Conservation (phyloP, 176 grass and related monocot genomes). For the Triticum urartu region DNA sequence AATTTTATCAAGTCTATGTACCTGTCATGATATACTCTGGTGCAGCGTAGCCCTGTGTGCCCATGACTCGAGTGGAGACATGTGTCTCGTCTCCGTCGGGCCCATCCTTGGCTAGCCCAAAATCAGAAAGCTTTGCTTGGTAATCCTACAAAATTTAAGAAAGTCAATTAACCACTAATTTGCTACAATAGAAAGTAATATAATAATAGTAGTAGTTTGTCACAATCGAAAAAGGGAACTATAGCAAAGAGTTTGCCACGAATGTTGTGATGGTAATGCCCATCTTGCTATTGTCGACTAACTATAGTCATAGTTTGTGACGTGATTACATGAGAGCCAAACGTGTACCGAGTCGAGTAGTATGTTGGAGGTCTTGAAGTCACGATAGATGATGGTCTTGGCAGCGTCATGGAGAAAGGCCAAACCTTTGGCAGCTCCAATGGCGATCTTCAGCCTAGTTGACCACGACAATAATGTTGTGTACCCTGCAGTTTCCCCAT, state of each 20-base stretch:
- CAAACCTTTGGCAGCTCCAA: slow-evolving; percentile 74
- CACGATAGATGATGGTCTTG: slow-evolving; percentile 74
- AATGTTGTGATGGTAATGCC: neutral
- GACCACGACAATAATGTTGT: slow-evolving; percentile 58
- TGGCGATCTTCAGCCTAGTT: slow-evolving; percentile 65
- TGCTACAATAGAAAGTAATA: no score
- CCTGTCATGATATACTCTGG: slow-evolving; percentile 92
- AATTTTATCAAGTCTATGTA: neutral
- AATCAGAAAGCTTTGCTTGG: slow-evolving; percentile 76
- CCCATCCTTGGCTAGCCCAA: slow-evolving; percentile 75
- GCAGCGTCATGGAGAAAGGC: slow-evolving; percentile 74
- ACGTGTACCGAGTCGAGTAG: slow-evolving; percentile 60
- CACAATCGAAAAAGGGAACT: no score
- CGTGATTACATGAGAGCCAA: neutral
- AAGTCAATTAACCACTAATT: neutral
- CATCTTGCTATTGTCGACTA: no score
- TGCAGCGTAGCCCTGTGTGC: slow-evolving; percentile 75
- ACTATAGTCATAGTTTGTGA: neutral
- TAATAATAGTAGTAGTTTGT: no score
- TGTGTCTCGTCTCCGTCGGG: slow-evolving; percentile 71
- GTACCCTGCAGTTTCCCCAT: slow-evolving; percentile 36
- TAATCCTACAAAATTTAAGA: slow-evolving; percentile 39
- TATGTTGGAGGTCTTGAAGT: slow-evolving; percentile 93
- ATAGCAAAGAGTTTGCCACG: neutral
- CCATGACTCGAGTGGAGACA: slow-evolving; percentile 76